A percentile compares a stretch with the other conserved stretches of the same genome.
These are phyloP conservation scores for Rhodomyrtus psidioides DNA, from an alignment of 441 rosid genomes.

Conservation along the genomic window DNA sequence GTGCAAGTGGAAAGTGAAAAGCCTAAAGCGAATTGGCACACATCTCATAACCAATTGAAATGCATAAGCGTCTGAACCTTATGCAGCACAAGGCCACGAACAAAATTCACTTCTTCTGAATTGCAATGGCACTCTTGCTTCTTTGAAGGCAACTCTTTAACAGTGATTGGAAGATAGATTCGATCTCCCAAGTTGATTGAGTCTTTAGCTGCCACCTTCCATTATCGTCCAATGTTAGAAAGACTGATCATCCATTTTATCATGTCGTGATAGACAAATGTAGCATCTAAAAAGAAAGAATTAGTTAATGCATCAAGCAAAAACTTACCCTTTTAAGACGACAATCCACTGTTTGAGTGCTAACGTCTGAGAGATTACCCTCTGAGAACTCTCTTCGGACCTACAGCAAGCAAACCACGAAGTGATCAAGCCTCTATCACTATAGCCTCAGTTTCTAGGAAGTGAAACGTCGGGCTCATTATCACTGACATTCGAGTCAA, in stretches of 20 bases:
- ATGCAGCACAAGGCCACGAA: constrained; percentile 55
- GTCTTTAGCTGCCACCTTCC: constrained; percentile 83
- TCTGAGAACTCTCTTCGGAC: constrained; percentile 50
- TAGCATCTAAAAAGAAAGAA: not conserved
- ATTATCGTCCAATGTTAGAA: constrained; percentile 17
- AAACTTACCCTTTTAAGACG: constrained; percentile 50
- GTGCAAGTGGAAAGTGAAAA: not conserved
- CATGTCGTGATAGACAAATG: not conserved
- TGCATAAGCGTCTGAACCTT: constrained; percentile 43
- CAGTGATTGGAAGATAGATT: constrained; percentile 61
- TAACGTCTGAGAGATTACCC: constrained; percentile 9
- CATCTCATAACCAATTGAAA: not conserved
- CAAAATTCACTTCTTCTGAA: constrained; percentile 55
- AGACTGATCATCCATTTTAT: not conserved
- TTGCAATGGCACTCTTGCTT: constrained; percentile 31
- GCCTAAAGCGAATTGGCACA: not conserved
- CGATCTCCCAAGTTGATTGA: constrained; percentile 62
- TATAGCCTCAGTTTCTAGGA: not conserved
- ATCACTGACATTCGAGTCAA: not conserved
- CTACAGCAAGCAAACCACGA: constrained; percentile 15
- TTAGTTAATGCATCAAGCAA: not conserved
- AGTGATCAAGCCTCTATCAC: not conserved
- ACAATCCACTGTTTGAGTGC: constrained; percentile 22
- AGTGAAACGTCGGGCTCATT: not conserved
- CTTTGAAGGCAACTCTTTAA: constrained; percentile 26